phyloP scores from a whole-genome alignment of 148 eudicot species.

The Limonium bicolor region DNA sequence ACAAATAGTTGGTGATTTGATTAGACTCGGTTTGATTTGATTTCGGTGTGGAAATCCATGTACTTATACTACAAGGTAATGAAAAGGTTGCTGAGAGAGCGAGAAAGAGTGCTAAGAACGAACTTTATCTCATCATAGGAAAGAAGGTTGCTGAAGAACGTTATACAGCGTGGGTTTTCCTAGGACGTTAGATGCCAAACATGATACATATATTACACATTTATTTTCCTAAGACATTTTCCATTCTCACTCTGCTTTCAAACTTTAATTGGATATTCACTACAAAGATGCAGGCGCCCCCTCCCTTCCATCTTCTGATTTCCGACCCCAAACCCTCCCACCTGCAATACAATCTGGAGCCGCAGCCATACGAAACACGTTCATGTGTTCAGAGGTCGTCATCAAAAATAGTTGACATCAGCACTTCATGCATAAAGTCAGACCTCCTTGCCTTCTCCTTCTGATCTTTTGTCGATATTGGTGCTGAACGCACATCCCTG shows the following conservation, averaged over 20 bases:
- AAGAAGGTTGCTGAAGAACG: too few relatives aligned
- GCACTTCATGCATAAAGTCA: constrained; percentile 57
- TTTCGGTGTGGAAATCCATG: too few relatives aligned
- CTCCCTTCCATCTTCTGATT: neutral
- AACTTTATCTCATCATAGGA: too few relatives aligned
- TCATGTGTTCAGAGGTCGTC: constrained; percentile 26
- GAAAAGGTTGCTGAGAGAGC: too few relatives aligned
- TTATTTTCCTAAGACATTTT: neutral
- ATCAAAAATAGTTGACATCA: constrained; percentile 53
- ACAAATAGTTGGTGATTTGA: too few relatives aligned
- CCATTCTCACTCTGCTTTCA: neutral
- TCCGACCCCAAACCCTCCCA: neutral
- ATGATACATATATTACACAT: constrained; percentile 2
- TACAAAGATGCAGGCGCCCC: constrained; percentile 9
- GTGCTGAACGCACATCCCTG: constrained; percentile 47
- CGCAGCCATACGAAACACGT: neutral
- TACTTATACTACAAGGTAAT: too few relatives aligned
- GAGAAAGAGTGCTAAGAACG: too few relatives aligned
- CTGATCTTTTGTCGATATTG: constrained; percentile 68
- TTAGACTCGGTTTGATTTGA: too few relatives aligned
- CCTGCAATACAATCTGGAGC: neutral
- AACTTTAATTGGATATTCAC: constrained; percentile 16
- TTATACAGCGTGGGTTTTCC: too few relatives aligned
- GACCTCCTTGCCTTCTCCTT: constrained; percentile 68
- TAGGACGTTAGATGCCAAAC: too few relatives aligned